These are phyloP conservation scores for Eimeria acervulina DNA, from an alignment of 169 alveolate species.

Conservation along the genomic window DNA sequence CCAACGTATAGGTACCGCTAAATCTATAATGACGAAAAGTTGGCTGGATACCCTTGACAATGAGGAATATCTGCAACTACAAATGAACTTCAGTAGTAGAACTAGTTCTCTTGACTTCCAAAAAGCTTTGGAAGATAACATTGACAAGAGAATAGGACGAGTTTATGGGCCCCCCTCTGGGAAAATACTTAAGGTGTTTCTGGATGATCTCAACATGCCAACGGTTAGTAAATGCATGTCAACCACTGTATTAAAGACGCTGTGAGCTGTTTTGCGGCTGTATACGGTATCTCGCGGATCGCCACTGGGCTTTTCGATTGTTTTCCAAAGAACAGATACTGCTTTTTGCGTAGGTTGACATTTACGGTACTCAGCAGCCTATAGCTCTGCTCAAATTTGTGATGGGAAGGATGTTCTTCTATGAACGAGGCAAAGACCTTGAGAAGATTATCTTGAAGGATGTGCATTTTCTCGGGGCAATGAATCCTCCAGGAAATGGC, in stretches of 20 bases:
- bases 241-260: background rate
- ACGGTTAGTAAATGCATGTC: slow-evolving; percentile 80
- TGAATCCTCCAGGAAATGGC: slow-evolving; percentile 97
- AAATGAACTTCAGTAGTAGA: slow-evolving; percentile 96
- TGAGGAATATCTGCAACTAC: slow-evolving; percentile 88
- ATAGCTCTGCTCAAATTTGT: slow-evolving; percentile 96
- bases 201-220: slow-evolving; percentile 97
- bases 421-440: slow-evolving; percentile 92
- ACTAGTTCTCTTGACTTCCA: slow-evolving; percentile 94
- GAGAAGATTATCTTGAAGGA: slow-evolving; percentile 92
- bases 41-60: slow-evolving; percentile 89
- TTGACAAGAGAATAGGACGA: slow-evolving; percentile 95
- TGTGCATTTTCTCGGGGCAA: slow-evolving; percentile 94
- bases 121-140: slow-evolving; percentile 93
- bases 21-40: slow-evolving; percentile 92
- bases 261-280: background rate
- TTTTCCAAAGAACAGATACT: background rate
- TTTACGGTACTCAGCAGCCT: slow-evolving; percentile 97
- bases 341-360: slow-evolving; percentile 88
- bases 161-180: slow-evolving; percentile 96
- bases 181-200: slow-evolving; percentile 93
- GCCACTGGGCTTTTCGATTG: background rate
- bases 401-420: slow-evolving; percentile 93
- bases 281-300: background rate
- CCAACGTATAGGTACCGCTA: slow-evolving; percentile 92